A percentile compares a stretch with the other conserved stretches of the same genome.
These are phyloP conservation scores for Lumnitzera littorea DNA, from an alignment of 345 rosid species.

Conservation along the genomic window DNA sequence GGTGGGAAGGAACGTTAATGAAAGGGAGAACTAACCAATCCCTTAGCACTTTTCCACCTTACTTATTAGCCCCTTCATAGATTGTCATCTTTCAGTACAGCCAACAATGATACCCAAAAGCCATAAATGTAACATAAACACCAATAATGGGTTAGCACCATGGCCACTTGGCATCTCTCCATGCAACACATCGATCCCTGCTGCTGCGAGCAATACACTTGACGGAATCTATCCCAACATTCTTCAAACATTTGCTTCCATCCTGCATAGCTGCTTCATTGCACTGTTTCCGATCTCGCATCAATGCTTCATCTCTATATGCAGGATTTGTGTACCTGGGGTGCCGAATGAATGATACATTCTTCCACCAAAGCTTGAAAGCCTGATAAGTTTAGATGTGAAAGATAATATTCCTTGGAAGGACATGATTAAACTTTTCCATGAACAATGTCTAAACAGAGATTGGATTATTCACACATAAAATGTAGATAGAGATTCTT, in stretches of 20 bases:
- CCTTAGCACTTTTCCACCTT: too few relatives aligned
- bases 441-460: too few relatives aligned
- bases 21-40: too few relatives aligned
- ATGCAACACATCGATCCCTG: constrained; percentile 43
- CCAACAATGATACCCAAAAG: too few relatives aligned
- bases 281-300: constrained; percentile 44
- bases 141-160: constrained; percentile 43
- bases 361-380: constrained; percentile 83
- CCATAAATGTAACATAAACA: too few relatives aligned
- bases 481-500: too few relatives aligned
- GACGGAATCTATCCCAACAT: constrained; percentile 11
- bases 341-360: constrained; percentile 66
- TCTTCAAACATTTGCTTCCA: constrained; percentile 7
- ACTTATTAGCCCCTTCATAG: too few relatives aligned
- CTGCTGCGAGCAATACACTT: background rate
- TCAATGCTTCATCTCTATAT: constrained; percentile 53
- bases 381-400: constrained; percentile 36
- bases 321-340: constrained; percentile 55
- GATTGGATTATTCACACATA: too few relatives aligned
- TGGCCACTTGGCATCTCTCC: constrained; percentile 96
- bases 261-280: constrained; percentile 18
- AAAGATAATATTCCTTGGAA: background rate
- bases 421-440: too few relatives aligned
- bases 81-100: too few relatives aligned
- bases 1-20: too few relatives aligned